Base-by-base conservation (phyloP, 2,329 filamentous ascomycete genomes). In the Macrophomina tecta region DNA sequence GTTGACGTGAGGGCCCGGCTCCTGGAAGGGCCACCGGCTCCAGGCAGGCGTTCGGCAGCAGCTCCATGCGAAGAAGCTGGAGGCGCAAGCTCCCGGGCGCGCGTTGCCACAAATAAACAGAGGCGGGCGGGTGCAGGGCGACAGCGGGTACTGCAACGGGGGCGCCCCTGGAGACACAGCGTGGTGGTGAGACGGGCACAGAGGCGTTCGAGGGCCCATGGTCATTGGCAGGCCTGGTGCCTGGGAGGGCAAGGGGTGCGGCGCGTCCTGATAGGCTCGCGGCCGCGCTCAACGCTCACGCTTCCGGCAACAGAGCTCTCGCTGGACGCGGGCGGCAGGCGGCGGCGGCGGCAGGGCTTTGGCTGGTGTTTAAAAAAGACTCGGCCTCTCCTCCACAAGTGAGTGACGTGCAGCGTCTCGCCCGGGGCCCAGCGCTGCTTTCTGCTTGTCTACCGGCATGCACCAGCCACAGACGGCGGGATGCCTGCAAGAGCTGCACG, bases 211-310 rank as follows among this genome's bases (percentile, higher is more conserved):
- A 38, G 36, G 55, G 16, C 8, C 7, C 8, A 40, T 40, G 38
- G 38, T 3, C 36, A 12, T 4, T 38, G 36, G 36, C 11, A 38
- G 36, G 7, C 11, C 1, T 16, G 56, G 42, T 30, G 56, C 56
- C 48, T 40, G 28, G 56, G 56, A 23, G 42, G 28, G 56, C 56
- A 61, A 61, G 58, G 58, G 58, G 42, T 62, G 58, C 58, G 16
- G 58, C 58, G 58, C 58, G 58, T 62, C 58, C 58, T 62, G 58
- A 62, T 62, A 62, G 58, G 58, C 58, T 62, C 58, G 30, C 58
- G 45, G 42, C 38, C 42, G 42, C 45, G 32, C 5, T 49, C 45
- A 38, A n/a, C 23, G 42, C 23, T 18, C 58, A 62, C 58, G 58
- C 58, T 36, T 62, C 42, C 58, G 40, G 58, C 58, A 23, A 40